Percentiles rank a stretch among this genome's conserved stretches.
phyloP scores from a whole-genome alignment of 768 basidiomycete species.

The Mycena sanguinolenta region DNA sequence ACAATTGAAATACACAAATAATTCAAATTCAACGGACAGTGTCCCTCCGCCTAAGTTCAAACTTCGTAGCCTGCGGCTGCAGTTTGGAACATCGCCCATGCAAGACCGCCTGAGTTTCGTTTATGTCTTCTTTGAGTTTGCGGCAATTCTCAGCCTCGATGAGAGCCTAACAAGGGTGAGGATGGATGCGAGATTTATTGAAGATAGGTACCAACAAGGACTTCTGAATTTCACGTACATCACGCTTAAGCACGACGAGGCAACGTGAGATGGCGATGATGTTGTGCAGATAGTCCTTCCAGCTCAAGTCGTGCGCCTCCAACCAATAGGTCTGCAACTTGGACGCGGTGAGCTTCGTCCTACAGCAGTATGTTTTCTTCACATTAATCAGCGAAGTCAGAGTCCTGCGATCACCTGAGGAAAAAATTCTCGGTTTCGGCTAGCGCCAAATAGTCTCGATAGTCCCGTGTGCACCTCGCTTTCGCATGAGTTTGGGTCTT shows the following conservation, averaged over 20 bases:
- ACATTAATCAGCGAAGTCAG: no score
- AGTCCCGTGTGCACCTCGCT: neutral
- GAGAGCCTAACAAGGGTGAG: neutral
- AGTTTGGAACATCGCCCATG: no score
- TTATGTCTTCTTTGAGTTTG: neutral
- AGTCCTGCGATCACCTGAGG: neutral
- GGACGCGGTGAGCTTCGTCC: no score
- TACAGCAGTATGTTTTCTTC: no score
- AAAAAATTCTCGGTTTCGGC: neutral
- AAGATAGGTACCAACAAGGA: neutral
- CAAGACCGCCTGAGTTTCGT: no score
- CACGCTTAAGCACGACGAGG: neutral
- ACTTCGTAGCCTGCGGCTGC: no score
- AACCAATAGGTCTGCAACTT: no score
- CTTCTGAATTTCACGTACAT: neutral
- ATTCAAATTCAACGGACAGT: no score
- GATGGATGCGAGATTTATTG: no score
- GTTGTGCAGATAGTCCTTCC: neutral
- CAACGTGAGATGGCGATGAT: neutral
- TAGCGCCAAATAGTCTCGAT: neutral
- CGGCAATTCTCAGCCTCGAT: neutral
- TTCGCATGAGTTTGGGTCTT: neutral
- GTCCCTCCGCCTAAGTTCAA: no score
- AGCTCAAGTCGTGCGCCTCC: neutral
- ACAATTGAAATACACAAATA: no score